These are phyloP conservation scores for Nicotiana benthamiana DNA, from an alignment of 257 asterid species.

Conservation along the genomic window DNA sequence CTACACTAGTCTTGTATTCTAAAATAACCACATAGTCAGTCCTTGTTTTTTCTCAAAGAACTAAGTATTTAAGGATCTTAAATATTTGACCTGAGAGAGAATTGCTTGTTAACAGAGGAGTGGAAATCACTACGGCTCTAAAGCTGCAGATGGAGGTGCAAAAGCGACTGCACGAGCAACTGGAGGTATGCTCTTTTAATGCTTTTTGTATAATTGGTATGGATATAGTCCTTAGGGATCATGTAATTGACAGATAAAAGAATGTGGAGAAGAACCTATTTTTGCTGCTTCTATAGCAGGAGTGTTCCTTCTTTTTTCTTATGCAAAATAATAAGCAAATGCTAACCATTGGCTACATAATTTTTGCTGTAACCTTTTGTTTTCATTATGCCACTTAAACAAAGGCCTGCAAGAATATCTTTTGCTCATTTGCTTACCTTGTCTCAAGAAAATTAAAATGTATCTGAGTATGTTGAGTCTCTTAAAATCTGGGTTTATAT, in stretches of 20 bases:
- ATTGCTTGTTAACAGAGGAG: slow-evolving; percentile 50
- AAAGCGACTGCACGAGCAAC: slow-evolving; percentile 90
- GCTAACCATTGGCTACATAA: background rate
- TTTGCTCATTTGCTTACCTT: background rate
- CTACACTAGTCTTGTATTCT: background rate
- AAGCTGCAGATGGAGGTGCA: slow-evolving; percentile 99
- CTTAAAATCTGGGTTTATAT: background rate
- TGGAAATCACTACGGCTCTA: slow-evolving; percentile 91
- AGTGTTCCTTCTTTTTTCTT: background rate
- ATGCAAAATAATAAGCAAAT: background rate
- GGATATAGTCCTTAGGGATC: background rate
- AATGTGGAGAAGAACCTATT: background rate
- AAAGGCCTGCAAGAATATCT: background rate
- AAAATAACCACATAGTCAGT: background rate
- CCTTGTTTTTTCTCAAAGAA: background rate
- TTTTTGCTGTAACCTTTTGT: too few relatives aligned
- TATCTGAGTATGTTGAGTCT: background rate
- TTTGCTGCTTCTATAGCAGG: background rate
- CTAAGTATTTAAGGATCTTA: background rate
- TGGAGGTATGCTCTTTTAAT: slow-evolving; percentile 52
- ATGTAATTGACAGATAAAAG: background rate
- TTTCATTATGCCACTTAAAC: background rate
- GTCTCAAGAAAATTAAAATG: background rate
- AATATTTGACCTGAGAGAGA: background rate
- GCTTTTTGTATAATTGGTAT: background rate